phyloP scores from a whole-genome alignment of 805 yeast genomes.

The Candida railenensis region DNA sequence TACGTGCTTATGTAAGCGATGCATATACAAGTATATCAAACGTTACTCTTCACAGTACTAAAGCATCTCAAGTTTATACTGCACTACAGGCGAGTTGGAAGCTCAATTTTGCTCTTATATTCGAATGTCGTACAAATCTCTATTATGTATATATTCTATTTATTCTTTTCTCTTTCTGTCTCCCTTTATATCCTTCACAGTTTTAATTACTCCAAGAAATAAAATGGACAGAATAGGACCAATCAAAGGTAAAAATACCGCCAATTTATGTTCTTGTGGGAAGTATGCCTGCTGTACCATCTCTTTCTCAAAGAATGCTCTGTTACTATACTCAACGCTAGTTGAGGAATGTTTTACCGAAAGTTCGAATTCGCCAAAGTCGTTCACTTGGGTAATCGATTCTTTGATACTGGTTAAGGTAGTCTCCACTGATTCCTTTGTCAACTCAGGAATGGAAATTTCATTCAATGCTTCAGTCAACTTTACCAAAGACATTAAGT shows the following conservation, averaged over 20 bases:
- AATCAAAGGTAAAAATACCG: constrained; percentile 85
- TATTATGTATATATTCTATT: no score
- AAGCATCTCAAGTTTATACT: no score
- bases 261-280: constrained; percentile 94
- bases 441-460: constrained; percentile 80
- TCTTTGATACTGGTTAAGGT: constrained; percentile 45
- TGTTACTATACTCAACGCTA: constrained; percentile 62
- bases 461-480: constrained; percentile 67
- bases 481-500: constrained; percentile 69
- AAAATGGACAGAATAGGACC: constrained; percentile 82
- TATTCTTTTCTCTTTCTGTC: constrained; percentile 5
- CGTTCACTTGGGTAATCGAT: constrained; percentile 31
- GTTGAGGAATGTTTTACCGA: constrained; percentile 41
- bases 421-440: constrained; percentile 53
- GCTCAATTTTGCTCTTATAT: no score
- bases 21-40: no score
- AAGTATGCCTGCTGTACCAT: constrained; percentile 95
- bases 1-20: no score
- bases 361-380: constrained; percentile 26
- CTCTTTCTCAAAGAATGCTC: constrained; percentile 88
- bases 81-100: no score
- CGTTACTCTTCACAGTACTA: no score
- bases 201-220: constrained; percentile 48
- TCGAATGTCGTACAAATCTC: no score
- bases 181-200: constrained; percentile 35